Base-by-base conservation (phyloP, 2,329 filamentous ascomycete species). In the Penicillium sp. region DNA sequence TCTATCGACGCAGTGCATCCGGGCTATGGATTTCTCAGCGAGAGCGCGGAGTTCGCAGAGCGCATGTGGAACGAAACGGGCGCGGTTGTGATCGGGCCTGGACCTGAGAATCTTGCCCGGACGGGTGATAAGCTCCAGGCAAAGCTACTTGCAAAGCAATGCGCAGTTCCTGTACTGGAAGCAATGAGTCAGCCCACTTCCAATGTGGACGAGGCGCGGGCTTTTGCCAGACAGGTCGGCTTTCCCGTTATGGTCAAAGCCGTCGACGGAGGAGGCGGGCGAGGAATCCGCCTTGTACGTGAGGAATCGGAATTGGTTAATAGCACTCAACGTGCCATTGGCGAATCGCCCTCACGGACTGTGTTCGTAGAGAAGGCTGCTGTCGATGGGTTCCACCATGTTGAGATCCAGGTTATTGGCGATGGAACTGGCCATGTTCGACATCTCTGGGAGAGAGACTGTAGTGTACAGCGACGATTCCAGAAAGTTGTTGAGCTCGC, bases 341-440 rank as follows among this genome's bases (percentile, higher is more conserved):
- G 79, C 41, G 82, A 86, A 63, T 84, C 81, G 46, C 82, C 83
- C 0, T 82, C 79, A 2, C 75, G 74, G 44, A 76, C 77, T 24
- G 75, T 84, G 0, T 85, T 85, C 58, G 78, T 79, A 0, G 82
- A 85, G 60, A 83, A 80, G 77, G 88, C 74, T 70, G 88, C 74
- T 0, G 71, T 86, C 0, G 76, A 82, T 55, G 82, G 81, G 0
- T 86, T 82, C 60, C 75, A 80, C 27, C 83, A 86, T 63, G 68
- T 86, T 42, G 83, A 86, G 56, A 77, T 85, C 5, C 82, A 86
- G 63, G 78, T 85, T 46, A 63, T 84, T 20, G 82, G 82, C 2
- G 81, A 85, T 61, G 79, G 80, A 0, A 70, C 58, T 1, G 80
- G 80, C 0, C 67, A 73, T 9, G 78, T 82, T 1, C 72, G 71